phyloP scores from a whole-genome alignment of 2,329 filamentous ascomycete species.

The Nemania serpens region DNA sequence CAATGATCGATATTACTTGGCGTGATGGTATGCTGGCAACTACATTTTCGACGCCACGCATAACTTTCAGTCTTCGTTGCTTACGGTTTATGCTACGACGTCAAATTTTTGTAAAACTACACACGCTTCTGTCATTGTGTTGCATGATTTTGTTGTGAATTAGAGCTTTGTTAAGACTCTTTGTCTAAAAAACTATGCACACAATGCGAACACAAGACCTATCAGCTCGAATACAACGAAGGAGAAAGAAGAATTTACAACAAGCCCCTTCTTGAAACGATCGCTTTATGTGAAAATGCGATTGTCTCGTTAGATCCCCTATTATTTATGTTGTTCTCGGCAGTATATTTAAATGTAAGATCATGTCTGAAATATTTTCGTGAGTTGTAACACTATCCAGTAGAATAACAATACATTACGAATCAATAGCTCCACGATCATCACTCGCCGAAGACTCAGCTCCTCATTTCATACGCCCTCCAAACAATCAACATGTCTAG shows the following conservation, averaged over 20 bases:
- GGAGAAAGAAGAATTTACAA: not conserved
- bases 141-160: not conserved
- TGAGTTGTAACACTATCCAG: not conserved
- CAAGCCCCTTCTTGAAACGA: not conserved
- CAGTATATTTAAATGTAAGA: slow-evolving; percentile 4
- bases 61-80: too few relatives aligned
- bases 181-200: not conserved
- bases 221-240: not conserved
- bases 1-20: too few relatives aligned
- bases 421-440: not conserved
- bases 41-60: too few relatives aligned
- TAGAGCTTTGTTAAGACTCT: not conserved
- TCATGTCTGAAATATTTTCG: not conserved
- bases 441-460: not conserved
- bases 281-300: not conserved
- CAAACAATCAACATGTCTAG: not conserved
- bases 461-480: not conserved
- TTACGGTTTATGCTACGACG: too few relatives aligned
- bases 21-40: too few relatives aligned
- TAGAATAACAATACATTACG: not conserved
- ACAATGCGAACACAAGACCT: not conserved
- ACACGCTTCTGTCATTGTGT: not conserved
- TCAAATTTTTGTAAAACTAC: too few relatives aligned
- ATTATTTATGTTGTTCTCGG: not conserved
- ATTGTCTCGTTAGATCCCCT: not conserved